Evolutionary conservation across 1,284 basidiomycete genomes (phyloP).

Genomic region (Athelia psychrophila): DNA sequence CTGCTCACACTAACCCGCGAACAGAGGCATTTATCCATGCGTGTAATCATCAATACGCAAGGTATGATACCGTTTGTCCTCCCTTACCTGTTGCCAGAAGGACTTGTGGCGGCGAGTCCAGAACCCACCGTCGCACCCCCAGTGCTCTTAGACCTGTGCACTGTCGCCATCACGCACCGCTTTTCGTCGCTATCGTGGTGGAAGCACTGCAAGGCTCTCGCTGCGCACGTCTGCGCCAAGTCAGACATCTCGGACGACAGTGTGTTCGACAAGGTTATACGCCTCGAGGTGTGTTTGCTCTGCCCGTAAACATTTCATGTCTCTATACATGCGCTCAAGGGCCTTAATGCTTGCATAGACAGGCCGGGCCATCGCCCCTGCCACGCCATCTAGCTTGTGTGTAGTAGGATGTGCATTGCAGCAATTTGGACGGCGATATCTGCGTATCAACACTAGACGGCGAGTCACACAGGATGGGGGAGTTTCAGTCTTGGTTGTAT

Average conservation of each 20-base stretch:
- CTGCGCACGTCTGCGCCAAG: slow-evolving; percentile 60
- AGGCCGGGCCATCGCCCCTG: neutral
- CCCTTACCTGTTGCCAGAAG: slow-evolving; percentile 1
- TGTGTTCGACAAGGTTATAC: slow-evolving; percentile 65
- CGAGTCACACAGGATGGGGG: slow-evolving; percentile 64
- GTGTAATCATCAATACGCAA: slow-evolving; percentile 72
- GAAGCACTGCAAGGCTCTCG: slow-evolving; percentile 59
- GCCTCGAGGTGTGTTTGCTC: slow-evolving; percentile 45
- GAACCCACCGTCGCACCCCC: slow-evolving; percentile 72
- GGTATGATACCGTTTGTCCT: slow-evolving; percentile 32
- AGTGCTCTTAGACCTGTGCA: slow-evolving; percentile 65
- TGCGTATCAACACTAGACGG: slow-evolving; percentile 58
- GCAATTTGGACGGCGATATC: slow-evolving; percentile 50
- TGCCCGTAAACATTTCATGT: neutral
- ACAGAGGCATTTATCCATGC: slow-evolving; percentile 69
- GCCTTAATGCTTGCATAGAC: neutral
- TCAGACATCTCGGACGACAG: slow-evolving; percentile 49
- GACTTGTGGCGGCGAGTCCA: slow-evolving; percentile 28
- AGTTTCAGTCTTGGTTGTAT: slow-evolving; percentile 58
- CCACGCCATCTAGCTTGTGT: neutral
- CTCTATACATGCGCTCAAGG: too few species aligned
- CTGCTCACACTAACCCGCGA: slow-evolving; percentile 61
- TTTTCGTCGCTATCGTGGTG: slow-evolving; percentile 77
- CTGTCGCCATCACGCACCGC: slow-evolving; percentile 60
- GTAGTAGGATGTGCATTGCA: neutral